A percentile compares a stretch with the other conserved stretches of the same genome.
Evolutionary conservation across 345 rosid species (phyloP).

Genomic region (Salix viminalis): DNA sequence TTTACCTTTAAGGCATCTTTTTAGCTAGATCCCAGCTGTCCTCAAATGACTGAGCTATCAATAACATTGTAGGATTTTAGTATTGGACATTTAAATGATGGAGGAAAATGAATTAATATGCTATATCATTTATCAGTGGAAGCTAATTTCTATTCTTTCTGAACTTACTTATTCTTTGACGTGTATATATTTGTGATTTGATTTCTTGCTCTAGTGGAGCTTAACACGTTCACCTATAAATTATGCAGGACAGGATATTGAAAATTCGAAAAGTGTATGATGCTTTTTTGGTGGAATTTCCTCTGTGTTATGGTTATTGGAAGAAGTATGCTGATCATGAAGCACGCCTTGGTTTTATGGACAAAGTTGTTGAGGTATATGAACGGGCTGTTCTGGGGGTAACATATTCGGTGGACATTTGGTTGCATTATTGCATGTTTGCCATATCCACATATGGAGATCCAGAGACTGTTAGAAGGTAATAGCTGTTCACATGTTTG

Average conservation of each 20-base stretch:
- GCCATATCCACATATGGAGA: slow-evolving; percentile 82
- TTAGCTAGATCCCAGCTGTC: neutral
- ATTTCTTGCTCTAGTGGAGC: neutral
- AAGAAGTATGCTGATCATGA: slow-evolving; percentile 98
- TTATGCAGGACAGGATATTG: slow-evolving; percentile 66
- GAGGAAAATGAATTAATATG: neutral
- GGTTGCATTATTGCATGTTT: slow-evolving; percentile 88
- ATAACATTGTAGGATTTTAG: neutral
- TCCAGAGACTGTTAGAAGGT: slow-evolving; percentile 94
- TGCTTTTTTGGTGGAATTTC: slow-evolving; percentile 88
- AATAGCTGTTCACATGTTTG: slow-evolving; percentile 21
- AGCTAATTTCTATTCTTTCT: neutral
- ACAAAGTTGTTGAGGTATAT: slow-evolving; percentile 92
- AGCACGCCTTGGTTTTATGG: slow-evolving; percentile 77
- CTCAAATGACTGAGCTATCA: neutral
- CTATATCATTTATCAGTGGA: neutral
- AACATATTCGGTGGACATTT: slow-evolving; percentile 96
- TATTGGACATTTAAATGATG: neutral
- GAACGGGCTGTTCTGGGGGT: slow-evolving; percentile 90
- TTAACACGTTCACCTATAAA: slow-evolving; percentile 16
- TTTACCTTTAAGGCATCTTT: neutral
- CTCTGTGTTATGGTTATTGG: slow-evolving; percentile 98
- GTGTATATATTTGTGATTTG: neutral
- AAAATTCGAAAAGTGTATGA: slow-evolving; percentile 85
- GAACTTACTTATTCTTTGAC: neutral